Evolutionary conservation across 257 asterid species (phyloP).

Genomic region (Solanum peruvianum): DNA sequence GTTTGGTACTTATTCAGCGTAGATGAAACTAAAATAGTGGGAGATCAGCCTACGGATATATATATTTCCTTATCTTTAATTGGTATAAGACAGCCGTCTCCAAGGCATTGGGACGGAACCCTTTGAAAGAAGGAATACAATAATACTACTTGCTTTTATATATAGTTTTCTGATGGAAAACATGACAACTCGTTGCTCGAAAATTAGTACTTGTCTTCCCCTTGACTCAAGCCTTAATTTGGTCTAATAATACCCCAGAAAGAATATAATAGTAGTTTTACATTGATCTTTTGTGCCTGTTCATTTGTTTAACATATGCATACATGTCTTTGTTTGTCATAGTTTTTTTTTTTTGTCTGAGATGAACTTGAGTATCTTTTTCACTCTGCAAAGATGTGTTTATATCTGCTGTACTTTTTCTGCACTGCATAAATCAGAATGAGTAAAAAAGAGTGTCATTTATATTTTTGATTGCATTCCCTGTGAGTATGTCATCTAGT

Average conservation of each 20-base stretch:
- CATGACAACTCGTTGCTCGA: conserved; percentile 25
- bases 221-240: conserved; percentile 23
- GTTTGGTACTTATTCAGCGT: conserved; percentile 68
- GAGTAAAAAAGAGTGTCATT: background rate
- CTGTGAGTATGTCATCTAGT: background rate
- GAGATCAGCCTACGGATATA: conserved; percentile 18
- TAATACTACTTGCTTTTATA: conserved; percentile 24
- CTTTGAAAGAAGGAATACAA: conserved; percentile 16
- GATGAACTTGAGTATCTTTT: background rate
- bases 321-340: background rate
- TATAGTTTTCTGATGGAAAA: conserved; percentile 19
- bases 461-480: background rate
- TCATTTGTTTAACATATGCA: background rate
- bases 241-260: conserved; percentile 23
- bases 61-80: conserved; percentile 24
- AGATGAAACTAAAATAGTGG: conserved; percentile 25
- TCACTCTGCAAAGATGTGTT: background rate
- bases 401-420: background rate
- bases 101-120: conserved; percentile 16
- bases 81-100: conserved; percentile 15
- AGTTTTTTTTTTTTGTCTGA: background rate
- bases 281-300: background rate
- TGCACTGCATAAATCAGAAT: background rate
- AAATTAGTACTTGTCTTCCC: conserved; percentile 18
- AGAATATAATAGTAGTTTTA: conserved; percentile 13